Percentiles rank a stretch among this genome's conserved stretches.
These are phyloP conservation scores for Volutella citrinella DNA, from an alignment of 2,329 filamentous ascomycete species.

Conservation along the genomic window DNA sequence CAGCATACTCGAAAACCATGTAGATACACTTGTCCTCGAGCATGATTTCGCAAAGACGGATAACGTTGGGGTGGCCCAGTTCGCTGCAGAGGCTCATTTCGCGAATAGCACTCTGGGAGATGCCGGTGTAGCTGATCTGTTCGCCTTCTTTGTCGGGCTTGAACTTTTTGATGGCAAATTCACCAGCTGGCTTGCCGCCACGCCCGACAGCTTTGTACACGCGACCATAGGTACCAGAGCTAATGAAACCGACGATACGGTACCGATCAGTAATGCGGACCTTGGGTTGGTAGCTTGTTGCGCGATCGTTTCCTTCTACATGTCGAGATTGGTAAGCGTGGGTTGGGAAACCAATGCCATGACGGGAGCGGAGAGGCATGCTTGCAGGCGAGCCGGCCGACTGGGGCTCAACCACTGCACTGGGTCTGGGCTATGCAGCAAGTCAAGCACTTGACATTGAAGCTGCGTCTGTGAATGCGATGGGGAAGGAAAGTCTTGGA, in stretches of 20 bases:
- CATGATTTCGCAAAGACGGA: slow-evolving; percentile 90
- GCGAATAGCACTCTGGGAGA: slow-evolving; percentile 93
- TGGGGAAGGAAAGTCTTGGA: background rate
- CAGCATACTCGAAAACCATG: slow-evolving; percentile 98
- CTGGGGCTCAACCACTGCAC: background rate
- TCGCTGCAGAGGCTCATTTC: slow-evolving; percentile 98
- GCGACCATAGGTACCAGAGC: slow-evolving; percentile 93
- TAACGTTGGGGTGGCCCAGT: slow-evolving; percentile 82
- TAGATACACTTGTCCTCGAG: slow-evolving; percentile 98
- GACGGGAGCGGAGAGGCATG: slow-evolving; percentile 35
- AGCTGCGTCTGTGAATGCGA: background rate
- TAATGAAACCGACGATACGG: slow-evolving; percentile 97
- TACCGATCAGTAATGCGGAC: slow-evolving; percentile 90
- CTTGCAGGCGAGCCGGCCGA: slow-evolving; percentile 3
- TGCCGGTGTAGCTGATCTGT: slow-evolving; percentile 89
- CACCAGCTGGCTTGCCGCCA: slow-evolving; percentile 49
- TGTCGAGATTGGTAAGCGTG: slow-evolving; percentile 31
- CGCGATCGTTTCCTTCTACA: slow-evolving; percentile 53
- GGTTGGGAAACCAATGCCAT: slow-evolving; percentile 25
- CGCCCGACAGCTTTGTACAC: slow-evolving; percentile 92
- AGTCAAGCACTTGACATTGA: slow-evolving; percentile 21
- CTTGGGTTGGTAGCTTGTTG: slow-evolving; percentile 65
- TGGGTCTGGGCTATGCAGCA: background rate
- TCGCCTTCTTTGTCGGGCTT: slow-evolving; percentile 99
- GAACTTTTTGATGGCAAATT: slow-evolving; percentile 99